Conservation (phyloP, 768 basidiomycete genomes). For the Tylopilus plumbeoviolaceoides region DNA sequence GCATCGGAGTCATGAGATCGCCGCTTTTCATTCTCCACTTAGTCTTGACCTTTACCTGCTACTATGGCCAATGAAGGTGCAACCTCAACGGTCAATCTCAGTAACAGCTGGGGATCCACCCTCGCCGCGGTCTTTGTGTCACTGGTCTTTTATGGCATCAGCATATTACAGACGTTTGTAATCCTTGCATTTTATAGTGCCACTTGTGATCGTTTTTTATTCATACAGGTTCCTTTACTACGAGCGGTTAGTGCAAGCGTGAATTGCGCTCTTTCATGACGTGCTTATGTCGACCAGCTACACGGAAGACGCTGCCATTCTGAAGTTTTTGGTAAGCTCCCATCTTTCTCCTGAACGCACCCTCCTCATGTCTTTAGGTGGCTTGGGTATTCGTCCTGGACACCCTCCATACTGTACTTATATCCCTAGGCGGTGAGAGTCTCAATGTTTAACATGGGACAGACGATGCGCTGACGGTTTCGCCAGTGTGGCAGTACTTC, state of each 20-base stretch:
- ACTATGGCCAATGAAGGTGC: conserved; percentile 11
- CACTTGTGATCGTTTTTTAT: background rate
- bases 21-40: background rate
- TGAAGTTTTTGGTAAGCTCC: conserved; percentile 16
- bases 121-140: conserved; percentile 20
- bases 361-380: conserved; percentile 10
- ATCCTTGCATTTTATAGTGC: background rate
- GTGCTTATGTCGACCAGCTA: conserved; percentile 10
- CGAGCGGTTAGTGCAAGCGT: conserved; percentile 15
- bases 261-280: background rate
- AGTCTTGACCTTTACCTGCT: background rate
- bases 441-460: background rate
- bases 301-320: conserved; percentile 7
- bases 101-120: conserved; percentile 21
- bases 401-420: conserved; percentile 15
- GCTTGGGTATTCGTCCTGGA: conserved; percentile 20
- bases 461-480: background rate
- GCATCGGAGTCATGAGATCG: background rate
- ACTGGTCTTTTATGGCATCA: conserved; percentile 22
- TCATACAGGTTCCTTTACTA: conserved; percentile 24
- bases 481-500: conserved; percentile 22
- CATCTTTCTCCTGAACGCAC: background rate
- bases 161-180: conserved; percentile 24
- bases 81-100: conserved; percentile 3
- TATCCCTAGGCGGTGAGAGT: conserved; percentile 17